Base-by-base conservation (phyloP, 768 basidiomycete genomes). In the Suillus hirtellus region DNA sequence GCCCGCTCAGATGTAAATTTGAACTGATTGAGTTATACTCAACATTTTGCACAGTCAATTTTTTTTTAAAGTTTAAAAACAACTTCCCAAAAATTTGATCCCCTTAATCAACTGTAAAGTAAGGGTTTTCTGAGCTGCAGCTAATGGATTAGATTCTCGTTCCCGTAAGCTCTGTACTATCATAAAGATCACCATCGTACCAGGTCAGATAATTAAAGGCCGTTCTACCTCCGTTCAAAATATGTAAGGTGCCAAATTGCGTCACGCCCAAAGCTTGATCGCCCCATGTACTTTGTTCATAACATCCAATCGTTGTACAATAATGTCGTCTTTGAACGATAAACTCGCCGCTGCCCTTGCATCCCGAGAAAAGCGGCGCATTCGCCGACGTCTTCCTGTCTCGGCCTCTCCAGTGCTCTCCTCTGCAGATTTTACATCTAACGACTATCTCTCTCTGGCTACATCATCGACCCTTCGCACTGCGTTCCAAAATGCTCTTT, bases 391-490 rank as follows among this genome's bases (percentile, higher is more conserved):
- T 27, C 84, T 95, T 1, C 89, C 91, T 5, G 73, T 82, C 40
- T 73, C 77, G 7, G 73, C 78, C 6, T 68, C 74, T 21, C 56
- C 75, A 15, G 65, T 69, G 54, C 71, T 61, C 66, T 80, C 67
- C 6, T 64, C 65, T 27, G 76, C 82, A 60, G 92, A 95, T 71
- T 93, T 94, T 74, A 89, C 83, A n/a, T 91, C 93, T 3, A 97
- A 96, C 75, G 94, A 97, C 75, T 97, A 96, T 76, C 89, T 97
- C 60, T 94, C 93, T 0, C 82, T 97, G 31, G 80, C 94, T 1
- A 73, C 78, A 21, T 92, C 88, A 2, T 68, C 80, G 1, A 65
- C 67, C 21, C 81, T 95, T 14, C 88, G 89, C 35, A 60, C 73
- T 0, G 78, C 75, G 10, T 90, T 94, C 70, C 81, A 96, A 40